Evolutionary conservation across 2,329 filamentous ascomycete species (phyloP).

Genomic region (Thielaviopsis populi): DNA sequence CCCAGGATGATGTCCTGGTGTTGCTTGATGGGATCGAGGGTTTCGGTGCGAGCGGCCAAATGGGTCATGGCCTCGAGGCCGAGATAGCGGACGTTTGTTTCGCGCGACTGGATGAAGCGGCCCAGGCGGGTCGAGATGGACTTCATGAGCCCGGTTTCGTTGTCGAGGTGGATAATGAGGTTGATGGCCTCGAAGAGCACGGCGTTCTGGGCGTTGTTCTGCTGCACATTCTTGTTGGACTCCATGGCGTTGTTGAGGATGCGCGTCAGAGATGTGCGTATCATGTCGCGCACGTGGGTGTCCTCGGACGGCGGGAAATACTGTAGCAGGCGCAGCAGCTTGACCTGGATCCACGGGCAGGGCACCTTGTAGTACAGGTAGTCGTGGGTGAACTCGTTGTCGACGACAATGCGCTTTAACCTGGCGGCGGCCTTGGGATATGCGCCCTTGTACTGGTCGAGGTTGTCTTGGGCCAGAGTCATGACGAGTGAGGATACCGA

Average conservation of each 20-base stretch:
- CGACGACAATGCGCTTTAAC: conserved; percentile 77
- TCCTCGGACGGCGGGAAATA: conserved; percentile 98
- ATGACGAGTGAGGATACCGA: conserved; percentile 94
- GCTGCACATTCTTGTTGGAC: conserved; percentile 93
- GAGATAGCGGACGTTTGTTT: conserved; percentile 94
- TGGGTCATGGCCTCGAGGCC: conserved; percentile 97
- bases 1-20: conserved; percentile 94
- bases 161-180: conserved; percentile 92
- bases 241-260: conserved; percentile 87
- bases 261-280: conserved; percentile 78
- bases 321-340: conserved; percentile 77
- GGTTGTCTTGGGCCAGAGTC: conserved; percentile 81
- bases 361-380: conserved; percentile 99
- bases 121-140: conserved; percentile 84
- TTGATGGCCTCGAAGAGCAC: conserved; percentile 98
- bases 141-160: conserved; percentile 85
- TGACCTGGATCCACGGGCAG: conserved; percentile 96
- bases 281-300: conserved; percentile 77
- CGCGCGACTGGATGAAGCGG: conserved; percentile 89
- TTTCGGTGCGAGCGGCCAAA: conserved; percentile 83
- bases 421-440: conserved; percentile 87
- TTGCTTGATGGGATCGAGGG: conserved; percentile 91
- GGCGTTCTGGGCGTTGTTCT: conserved; percentile 97
- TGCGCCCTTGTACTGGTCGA: conserved; percentile 85
- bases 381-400: conserved; percentile 75